Base-by-base conservation (phyloP, 352 stramenopile species). In the Phytophthora sojae region DNA sequence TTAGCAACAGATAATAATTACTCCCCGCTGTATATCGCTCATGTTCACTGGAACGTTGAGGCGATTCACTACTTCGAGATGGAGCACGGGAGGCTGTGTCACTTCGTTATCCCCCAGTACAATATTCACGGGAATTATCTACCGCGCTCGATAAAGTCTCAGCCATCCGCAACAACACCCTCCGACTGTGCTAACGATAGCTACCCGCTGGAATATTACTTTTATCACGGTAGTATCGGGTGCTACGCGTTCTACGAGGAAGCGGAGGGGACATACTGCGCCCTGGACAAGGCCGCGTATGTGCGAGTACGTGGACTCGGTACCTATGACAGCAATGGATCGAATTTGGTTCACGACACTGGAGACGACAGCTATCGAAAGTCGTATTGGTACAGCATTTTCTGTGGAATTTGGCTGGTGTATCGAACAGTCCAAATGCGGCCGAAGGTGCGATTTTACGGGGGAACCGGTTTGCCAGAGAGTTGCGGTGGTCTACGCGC, bases 171-270 rank as follows among this genome's bases (percentile, higher is more conserved):
- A 6, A 47, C 19, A 26, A 26, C 30, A 1, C 50, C 61, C 15
- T 12, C 45, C 4, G 64, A 26, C 12, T 71, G 56, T 19, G 17
- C 12, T 6, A 55, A 64, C 2, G 29, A 44, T 14, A 60, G 56
- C 9, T 65, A 57, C 52, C 25, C 17, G 6, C 11, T 49, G 6
- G 9, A 64, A 6, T 44, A 57, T 17, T 76, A 69, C 45, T 69
- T 65, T 17, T 61, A 65, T 21, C 57, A 65, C 0, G 69, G 67
- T 12, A 66, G 32, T 11, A 56, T 71, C 14, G 55, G 64, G 0
- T 71, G 55, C 23, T 71, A 66, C 21, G 57, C 64, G 2, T 61
- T 71, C 39, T 66, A 66, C n/a, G 56, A 71, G 30, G 64, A 71
- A 23, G 6, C 52, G 6, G 19, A 5, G 30, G 64, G 64, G 7